These are phyloP conservation scores for Termitomyces sp. DNA, from an alignment of 768 basidiomycete genomes.

Conservation along the genomic window DNA sequence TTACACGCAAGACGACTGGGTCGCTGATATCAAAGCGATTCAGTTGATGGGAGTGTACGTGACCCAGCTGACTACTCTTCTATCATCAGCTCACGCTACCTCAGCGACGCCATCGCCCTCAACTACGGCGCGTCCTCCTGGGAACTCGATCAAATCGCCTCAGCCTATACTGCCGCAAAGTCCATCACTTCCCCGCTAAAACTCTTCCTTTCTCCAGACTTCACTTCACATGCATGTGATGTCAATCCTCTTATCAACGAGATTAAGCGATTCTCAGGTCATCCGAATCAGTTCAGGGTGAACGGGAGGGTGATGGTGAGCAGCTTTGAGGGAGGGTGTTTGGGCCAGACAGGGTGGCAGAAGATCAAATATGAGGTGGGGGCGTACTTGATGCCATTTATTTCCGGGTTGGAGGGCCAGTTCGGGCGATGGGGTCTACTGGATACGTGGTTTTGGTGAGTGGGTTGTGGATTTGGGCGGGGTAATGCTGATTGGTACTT, in stretches of 20 bases:
- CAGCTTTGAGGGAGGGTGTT: slow-evolving; percentile 56
- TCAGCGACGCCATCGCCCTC: slow-evolving; percentile 55
- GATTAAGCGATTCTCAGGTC: slow-evolving; percentile 40
- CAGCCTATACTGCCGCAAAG: slow-evolving; percentile 47
- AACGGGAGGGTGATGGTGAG: slow-evolving; percentile 53
- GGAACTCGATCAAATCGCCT: slow-evolving; percentile 40
- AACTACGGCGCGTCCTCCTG: slow-evolving; percentile 56
- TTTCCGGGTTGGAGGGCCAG: slow-evolving; percentile 47
- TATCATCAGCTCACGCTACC: slow-evolving; percentile 19
- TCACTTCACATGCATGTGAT: slow-evolving; percentile 45
- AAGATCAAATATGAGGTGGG: slow-evolving; percentile 41
- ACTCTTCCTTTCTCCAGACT: slow-evolving; percentile 55
- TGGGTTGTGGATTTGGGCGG: neutral
- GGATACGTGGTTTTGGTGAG: slow-evolving; percentile 47
- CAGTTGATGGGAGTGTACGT: slow-evolving; percentile 38
- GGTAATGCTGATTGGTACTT: neutral
- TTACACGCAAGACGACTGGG: slow-evolving; percentile 36
- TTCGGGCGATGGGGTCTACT: slow-evolving; percentile 42
- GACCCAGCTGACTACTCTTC: neutral
- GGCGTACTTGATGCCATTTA: slow-evolving; percentile 48
- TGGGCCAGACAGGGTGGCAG: slow-evolving; percentile 48
- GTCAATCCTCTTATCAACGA: slow-evolving; percentile 35
- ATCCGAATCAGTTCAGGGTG: slow-evolving; percentile 52
- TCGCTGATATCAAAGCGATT: slow-evolving; percentile 35
- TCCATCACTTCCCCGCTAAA: slow-evolving; percentile 39